A percentile compares a stretch with the other conserved stretches of the same genome.
Conservation (phyloP, 176 grass and related monocot genomes). For the bread wheat (Triticum aestivum) region DNA sequence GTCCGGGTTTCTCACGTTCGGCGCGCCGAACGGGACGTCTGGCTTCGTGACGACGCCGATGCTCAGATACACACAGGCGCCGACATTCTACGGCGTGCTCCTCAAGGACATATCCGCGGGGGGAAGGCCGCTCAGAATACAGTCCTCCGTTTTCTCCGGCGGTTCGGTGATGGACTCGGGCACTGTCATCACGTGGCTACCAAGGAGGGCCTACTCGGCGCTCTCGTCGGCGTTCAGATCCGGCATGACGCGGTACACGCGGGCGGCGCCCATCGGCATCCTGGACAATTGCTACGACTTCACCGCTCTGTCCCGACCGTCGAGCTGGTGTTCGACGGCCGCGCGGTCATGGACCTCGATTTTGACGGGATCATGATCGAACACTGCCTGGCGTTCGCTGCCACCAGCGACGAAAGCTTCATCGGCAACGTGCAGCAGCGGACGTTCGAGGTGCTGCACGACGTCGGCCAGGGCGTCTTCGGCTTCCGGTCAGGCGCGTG, state of each 20-base stretch:
- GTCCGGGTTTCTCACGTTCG: constrained; percentile 62
- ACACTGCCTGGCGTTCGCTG: constrained; percentile 67
- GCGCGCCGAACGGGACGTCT: not conserved
- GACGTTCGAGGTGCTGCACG: constrained; percentile 52
- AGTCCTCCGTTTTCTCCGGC: constrained; percentile 24
- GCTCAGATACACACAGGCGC: not conserved
- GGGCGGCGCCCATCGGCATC: not conserved
- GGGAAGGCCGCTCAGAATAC: constrained; percentile 29
- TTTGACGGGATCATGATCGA: constrained; percentile 37
- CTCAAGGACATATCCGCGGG: constrained; percentile 48
- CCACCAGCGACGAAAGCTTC: constrained; percentile 17
- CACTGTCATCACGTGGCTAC: constrained; percentile 58
- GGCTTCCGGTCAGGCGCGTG: constrained; percentile 59
- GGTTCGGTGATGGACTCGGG: constrained; percentile 71
- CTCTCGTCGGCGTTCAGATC: constrained; percentile 52
- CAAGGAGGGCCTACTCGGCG: constrained; percentile 58
- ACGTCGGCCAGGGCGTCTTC: constrained; percentile 5
- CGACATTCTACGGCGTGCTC: constrained; percentile 56
- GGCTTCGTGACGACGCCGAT: constrained; percentile 42
- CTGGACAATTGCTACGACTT: constrained; percentile 70
- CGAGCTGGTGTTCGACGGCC: constrained; percentile 38
- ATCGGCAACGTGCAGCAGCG: constrained; percentile 85
- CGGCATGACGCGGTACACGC: constrained; percentile 28
- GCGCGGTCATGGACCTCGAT: constrained; percentile 30
- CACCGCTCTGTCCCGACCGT: constrained; percentile 39